Evolutionary conservation across 352 stramenopile genomes (phyloP).

Genomic region (Pythium volutum): DNA sequence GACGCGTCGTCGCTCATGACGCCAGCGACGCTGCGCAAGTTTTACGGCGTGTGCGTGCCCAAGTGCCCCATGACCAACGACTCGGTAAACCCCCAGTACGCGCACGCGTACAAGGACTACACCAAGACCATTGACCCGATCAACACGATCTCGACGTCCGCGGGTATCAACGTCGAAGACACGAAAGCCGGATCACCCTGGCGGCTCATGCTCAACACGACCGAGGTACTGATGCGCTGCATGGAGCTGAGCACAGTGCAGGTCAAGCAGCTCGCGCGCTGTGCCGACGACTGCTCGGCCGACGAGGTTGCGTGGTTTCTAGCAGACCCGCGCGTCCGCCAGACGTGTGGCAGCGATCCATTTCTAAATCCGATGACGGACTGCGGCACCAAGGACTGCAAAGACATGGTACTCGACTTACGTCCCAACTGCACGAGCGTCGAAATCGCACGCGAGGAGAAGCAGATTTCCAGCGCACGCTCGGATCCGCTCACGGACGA

Average conservation of each 20-base stretch:
- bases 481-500: slow-evolving; percentile 52
- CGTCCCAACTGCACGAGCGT: slow-evolving; percentile 53
- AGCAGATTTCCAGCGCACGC: slow-evolving; percentile 36
- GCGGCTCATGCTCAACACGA: slow-evolving; percentile 60
- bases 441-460: slow-evolving; percentile 42
- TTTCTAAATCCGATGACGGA: slow-evolving; percentile 50
- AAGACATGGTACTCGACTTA: slow-evolving; percentile 33
- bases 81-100: slow-evolving; percentile 34
- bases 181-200: slow-evolving; percentile 53
- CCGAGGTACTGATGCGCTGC: slow-evolving; percentile 63
- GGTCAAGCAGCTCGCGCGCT: slow-evolving; percentile 42
- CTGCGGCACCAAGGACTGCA: slow-evolving; percentile 49
- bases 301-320: slow-evolving; percentile 38
- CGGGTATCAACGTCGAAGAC: slow-evolving; percentile 41
- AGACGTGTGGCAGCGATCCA: slow-evolving; percentile 38
- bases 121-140: slow-evolving; percentile 30
- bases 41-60: slow-evolving; percentile 46
- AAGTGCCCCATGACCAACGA: slow-evolving; percentile 50
- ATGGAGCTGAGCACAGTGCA: slow-evolving; percentile 60
- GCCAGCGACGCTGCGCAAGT: slow-evolving; percentile 31
- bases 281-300: slow-evolving; percentile 57
- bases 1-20: slow-evolving; percentile 22
- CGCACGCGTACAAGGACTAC: slow-evolving; percentile 68
- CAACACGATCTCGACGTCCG: slow-evolving; percentile 28
- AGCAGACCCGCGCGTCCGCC: slow-evolving; percentile 20